A percentile compares a stretch with the other conserved stretches of the same genome.
Conservation (phyloP, 306 rosid genomes). For the Vigna angularis region DNA sequence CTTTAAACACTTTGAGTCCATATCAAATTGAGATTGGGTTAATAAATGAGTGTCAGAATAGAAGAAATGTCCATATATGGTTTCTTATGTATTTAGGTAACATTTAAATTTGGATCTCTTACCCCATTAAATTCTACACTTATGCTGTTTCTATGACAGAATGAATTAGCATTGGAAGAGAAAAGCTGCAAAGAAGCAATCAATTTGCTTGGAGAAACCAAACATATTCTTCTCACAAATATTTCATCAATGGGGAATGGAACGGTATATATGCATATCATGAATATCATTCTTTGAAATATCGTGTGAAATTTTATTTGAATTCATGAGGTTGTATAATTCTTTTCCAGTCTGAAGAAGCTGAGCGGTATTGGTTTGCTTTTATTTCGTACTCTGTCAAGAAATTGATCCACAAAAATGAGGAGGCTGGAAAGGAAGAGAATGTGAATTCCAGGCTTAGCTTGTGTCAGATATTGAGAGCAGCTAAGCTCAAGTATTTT, state of each 20-base stretch:
- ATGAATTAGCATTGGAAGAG: slow-evolving; percentile 66
- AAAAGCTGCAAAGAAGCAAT: slow-evolving; percentile 56
- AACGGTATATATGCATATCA: slow-evolving; percentile 52
- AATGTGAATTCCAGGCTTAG: slow-evolving; percentile 58
- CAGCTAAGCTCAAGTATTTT: slow-evolving; percentile 81
- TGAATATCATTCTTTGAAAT: not conserved
- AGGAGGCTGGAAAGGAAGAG: slow-evolving; percentile 48
- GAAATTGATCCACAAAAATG: slow-evolving; percentile 61
- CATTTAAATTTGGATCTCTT: slow-evolving; percentile 17
- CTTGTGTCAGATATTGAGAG: slow-evolving; percentile 82
- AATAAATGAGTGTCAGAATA: slow-evolving; percentile 5
- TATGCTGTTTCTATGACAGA: slow-evolving; percentile 53
- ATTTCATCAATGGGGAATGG: slow-evolving; percentile 73
- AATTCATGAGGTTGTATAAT: slow-evolving; percentile 24
- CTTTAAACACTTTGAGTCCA: not conserved
- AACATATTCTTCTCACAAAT: slow-evolving; percentile 61
- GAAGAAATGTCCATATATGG: slow-evolving; percentile 12
- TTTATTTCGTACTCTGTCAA: slow-evolving; percentile 74
- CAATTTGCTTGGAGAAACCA: slow-evolving; percentile 71
- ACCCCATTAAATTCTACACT: slow-evolving; percentile 21
- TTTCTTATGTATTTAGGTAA: not conserved
- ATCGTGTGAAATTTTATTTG: slow-evolving; percentile 30
- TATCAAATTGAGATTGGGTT: slow-evolving; percentile 14
- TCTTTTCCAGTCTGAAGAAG: slow-evolving; percentile 79
- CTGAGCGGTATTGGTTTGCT: slow-evolving; percentile 86